Evolutionary conservation across 345 rosid species (phyloP).

Genomic region (Boechera stricta): DNA sequence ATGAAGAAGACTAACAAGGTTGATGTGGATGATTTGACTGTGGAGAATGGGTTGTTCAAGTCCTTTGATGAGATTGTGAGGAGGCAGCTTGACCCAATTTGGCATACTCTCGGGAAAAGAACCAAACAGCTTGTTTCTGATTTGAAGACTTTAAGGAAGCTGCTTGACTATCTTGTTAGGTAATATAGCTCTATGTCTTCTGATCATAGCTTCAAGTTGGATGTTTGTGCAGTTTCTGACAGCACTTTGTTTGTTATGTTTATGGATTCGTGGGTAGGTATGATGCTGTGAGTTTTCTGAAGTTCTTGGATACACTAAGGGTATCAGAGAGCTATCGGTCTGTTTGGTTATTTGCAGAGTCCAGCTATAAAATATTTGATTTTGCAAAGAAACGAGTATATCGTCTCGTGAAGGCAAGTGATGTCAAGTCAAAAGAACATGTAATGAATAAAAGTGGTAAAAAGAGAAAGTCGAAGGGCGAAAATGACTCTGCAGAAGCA

Average conservation of each 20-base stretch:
- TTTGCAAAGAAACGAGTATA: conserved; percentile 95
- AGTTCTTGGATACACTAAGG: conserved; percentile 94
- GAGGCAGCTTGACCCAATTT: conserved; percentile 95
- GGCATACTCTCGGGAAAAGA: conserved; percentile 95
- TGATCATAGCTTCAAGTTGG: not conserved
- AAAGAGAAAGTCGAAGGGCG: conserved; percentile 66
- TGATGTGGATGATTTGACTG: conserved; percentile 93
- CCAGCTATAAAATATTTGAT: conserved; percentile 97
- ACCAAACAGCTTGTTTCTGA: conserved; percentile 97
- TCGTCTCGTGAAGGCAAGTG: conserved; percentile 61
- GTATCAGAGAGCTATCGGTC: conserved; percentile 98
- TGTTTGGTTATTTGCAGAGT: conserved; percentile 98
- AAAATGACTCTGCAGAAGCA: conserved; percentile 42
- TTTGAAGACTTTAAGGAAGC: conserved; percentile 92
- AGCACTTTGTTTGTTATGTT: not conserved
- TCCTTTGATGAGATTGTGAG: conserved; percentile 97
- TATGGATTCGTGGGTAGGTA: conserved; percentile 58
- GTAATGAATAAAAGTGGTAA: conserved; percentile 53
- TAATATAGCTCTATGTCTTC: conserved; percentile 32
- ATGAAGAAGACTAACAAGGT: conserved; percentile 96
- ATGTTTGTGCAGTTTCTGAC: conserved; percentile 19
- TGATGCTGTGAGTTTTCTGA: conserved; percentile 95
- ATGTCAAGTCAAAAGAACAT: conserved; percentile 50
- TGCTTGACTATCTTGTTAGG: conserved; percentile 98
- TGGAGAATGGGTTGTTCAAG: conserved; percentile 95